These are phyloP conservation scores for Glycine tomentella DNA, from an alignment of 306 rosid species.

Conservation along the genomic window DNA sequence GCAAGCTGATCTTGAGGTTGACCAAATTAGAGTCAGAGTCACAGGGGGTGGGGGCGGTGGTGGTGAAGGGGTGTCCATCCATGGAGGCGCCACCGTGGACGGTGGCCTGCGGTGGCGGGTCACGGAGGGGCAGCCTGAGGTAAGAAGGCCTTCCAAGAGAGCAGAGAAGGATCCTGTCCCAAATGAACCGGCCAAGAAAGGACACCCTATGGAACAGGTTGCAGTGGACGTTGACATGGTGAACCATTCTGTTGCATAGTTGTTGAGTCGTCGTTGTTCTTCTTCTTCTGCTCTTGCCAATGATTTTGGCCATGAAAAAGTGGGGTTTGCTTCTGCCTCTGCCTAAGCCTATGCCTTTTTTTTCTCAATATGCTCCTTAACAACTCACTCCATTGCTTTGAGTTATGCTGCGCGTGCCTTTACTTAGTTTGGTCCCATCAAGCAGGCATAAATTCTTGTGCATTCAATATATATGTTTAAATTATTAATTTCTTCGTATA, in stretches of 20 bases:
- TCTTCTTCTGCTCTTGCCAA: conserved; percentile 53
- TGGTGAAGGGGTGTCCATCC: conserved; percentile 33
- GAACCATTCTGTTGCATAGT: conserved; percentile 64
- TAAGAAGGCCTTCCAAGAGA: conserved; percentile 60
- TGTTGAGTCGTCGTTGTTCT: conserved; percentile 61
- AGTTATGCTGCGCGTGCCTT: background rate
- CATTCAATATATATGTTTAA: background rate
- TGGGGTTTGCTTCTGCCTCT: background rate
- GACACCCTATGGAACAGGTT: conserved; percentile 61
- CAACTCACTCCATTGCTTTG: background rate
- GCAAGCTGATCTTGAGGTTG: conserved; percentile 76
- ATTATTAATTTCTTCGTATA: no score
- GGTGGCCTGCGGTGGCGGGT: conserved; percentile 9
- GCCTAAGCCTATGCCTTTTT: background rate
- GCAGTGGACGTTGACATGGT: conserved; percentile 63
- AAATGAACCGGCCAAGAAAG: conserved; percentile 65
- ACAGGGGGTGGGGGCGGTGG: conserved; percentile 8
- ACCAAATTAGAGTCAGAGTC: conserved; percentile 86
- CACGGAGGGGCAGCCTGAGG: conserved; percentile 54
- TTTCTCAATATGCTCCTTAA: background rate
- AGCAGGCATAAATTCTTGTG: conserved; percentile 6
- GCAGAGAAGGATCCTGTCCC: conserved; percentile 78
- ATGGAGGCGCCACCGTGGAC: conserved; percentile 12
- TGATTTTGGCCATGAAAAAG: conserved; percentile 49
- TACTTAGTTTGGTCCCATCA: conserved; percentile 28